A percentile compares a stretch with the other conserved stretches of the same genome.
These are phyloP conservation scores for Leptographium galeiforme DNA, from an alignment of 2,329 filamentous ascomycete genomes.

Conservation along the genomic window DNA sequence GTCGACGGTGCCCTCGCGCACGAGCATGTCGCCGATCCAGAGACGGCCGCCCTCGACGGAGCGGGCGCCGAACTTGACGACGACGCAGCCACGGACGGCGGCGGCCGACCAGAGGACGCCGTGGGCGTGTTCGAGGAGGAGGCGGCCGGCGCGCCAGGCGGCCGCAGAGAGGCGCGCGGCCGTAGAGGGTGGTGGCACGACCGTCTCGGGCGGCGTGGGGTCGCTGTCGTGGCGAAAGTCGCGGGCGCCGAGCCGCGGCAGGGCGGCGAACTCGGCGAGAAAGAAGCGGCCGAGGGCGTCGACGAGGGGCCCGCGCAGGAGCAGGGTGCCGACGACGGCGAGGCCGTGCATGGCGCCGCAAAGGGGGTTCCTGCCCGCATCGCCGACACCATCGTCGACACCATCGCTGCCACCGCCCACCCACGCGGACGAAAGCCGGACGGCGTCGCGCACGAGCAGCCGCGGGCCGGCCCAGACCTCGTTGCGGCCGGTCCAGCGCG, in stretches of 20 bases:
- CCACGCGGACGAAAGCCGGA: constrained; percentile 40
- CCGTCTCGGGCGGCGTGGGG: not conserved
- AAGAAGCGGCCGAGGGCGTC: constrained; percentile 58
- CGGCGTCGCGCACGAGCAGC: constrained; percentile 72
- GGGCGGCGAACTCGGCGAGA: constrained; percentile 59
- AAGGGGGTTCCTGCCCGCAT: constrained; percentile 15
- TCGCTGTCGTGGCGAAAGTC: constrained; percentile 53
- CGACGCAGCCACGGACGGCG: constrained; percentile 64
- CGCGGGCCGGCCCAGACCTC: constrained; percentile 58
- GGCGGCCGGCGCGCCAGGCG: constrained; percentile 40
- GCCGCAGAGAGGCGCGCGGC: constrained; percentile 17
- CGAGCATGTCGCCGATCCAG: constrained; percentile 68
- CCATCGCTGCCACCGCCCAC: not conserved
- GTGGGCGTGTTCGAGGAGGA: constrained; percentile 42
- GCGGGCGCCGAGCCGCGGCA: constrained; percentile 71
- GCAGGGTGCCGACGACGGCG: constrained; percentile 71
- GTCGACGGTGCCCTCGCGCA: constrained; percentile 58
- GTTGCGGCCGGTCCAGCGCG: constrained; percentile 68
- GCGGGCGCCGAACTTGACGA: constrained; percentile 80
- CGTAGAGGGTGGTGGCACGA: not conserved
- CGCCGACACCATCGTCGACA: no score
- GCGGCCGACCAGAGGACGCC: constrained; percentile 73
- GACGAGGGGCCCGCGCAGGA: constrained; percentile 63
- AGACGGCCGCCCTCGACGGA: constrained; percentile 67
- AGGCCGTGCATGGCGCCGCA: constrained; percentile 58